A percentile compares a stretch with the other conserved stretches of the same genome.
Evolutionary conservation across 2,329 filamentous ascomycete species (phyloP).

Genomic region (Diplocarpon mali): DNA sequence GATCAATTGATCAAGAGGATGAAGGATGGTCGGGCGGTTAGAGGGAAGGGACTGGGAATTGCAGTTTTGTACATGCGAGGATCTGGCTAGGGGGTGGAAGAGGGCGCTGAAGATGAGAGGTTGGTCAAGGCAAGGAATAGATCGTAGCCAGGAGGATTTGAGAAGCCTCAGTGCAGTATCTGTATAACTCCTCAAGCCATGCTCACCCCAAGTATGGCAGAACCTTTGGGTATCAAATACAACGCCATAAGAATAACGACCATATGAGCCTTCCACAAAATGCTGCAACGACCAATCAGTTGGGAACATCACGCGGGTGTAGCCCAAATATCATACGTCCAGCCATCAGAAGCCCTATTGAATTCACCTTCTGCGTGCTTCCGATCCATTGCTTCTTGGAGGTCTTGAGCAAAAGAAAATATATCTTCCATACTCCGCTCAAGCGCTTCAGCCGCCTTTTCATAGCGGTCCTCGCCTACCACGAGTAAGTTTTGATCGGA

Average conservation of each 20-base stretch:
- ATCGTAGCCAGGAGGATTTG: not conserved
- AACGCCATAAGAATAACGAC: not conserved
- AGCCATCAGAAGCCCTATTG: conserved; percentile 10
- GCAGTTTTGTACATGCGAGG: conserved; percentile 34
- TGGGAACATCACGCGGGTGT: not conserved
- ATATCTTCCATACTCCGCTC: conserved; percentile 22
- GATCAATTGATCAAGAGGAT: too few species aligned
- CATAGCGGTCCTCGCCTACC: conserved; percentile 15
- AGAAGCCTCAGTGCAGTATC: not conserved
- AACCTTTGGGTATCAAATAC: not conserved
- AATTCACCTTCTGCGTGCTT: conserved; percentile 11
- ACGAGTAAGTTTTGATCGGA: conserved; percentile 2
- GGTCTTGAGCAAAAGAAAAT: conserved; percentile 19
- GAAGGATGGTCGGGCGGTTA: conserved; percentile 40
- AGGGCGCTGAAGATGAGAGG: conserved; percentile 5
- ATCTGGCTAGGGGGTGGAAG: conserved; percentile 28
- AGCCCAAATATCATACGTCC: conserved; percentile 17
- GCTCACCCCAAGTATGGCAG: too few species aligned
- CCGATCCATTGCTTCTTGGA: conserved; percentile 18
- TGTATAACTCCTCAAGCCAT: not conserved
- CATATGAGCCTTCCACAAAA: not conserved
- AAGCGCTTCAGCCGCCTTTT: conserved; percentile 10
- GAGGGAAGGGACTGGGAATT: conserved; percentile 34
- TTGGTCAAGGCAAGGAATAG: not conserved
- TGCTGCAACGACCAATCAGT: not conserved